These are phyloP conservation scores for Penicillium sp. DNA, from an alignment of 2,329 filamentous ascomycete genomes.

Conservation along the genomic window DNA sequence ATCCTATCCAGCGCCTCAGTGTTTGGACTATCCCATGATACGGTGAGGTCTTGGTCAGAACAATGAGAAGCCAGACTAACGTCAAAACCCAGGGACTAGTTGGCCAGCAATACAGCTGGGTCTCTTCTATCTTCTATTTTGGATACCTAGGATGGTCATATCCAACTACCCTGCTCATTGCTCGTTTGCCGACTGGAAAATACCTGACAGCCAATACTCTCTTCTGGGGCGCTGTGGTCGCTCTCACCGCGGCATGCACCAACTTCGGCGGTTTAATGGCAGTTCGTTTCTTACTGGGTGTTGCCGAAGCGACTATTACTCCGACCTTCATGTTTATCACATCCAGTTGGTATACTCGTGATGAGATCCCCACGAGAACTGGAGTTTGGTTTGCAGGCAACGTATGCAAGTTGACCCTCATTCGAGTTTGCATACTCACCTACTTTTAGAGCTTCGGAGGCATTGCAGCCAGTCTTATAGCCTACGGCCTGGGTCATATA, in stretches of 20 bases:
- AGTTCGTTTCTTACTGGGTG: conserved; percentile 51
- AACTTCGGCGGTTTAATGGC: conserved; percentile 49
- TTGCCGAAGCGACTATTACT: conserved; percentile 52
- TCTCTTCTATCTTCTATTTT: conserved; percentile 29
- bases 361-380: conserved; percentile 52
- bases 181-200: conserved; percentile 24
- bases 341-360: conserved; percentile 53
- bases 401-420: background rate
- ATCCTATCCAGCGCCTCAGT: conserved; percentile 54
- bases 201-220: conserved; percentile 40
- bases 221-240: conserved; percentile 48
- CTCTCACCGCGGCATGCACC: conserved; percentile 46
- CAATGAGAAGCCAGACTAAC: background rate
- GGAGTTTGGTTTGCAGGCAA: conserved; percentile 51
- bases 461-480: conserved; percentile 27
- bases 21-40: conserved; percentile 51
- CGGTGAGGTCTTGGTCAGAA: conserved; percentile 9
- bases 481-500: conserved; percentile 55
- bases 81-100: conserved; percentile 9
- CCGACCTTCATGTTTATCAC: conserved; percentile 55
- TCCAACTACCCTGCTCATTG: conserved; percentile 24
- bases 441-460: conserved; percentile 16
- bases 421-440: background rate
- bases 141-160: conserved; percentile 29
- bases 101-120: conserved; percentile 27